These are phyloP conservation scores for Angomonas deanei DNA, from an alignment of 208 protist genomes.

Conservation along the genomic window DNA sequence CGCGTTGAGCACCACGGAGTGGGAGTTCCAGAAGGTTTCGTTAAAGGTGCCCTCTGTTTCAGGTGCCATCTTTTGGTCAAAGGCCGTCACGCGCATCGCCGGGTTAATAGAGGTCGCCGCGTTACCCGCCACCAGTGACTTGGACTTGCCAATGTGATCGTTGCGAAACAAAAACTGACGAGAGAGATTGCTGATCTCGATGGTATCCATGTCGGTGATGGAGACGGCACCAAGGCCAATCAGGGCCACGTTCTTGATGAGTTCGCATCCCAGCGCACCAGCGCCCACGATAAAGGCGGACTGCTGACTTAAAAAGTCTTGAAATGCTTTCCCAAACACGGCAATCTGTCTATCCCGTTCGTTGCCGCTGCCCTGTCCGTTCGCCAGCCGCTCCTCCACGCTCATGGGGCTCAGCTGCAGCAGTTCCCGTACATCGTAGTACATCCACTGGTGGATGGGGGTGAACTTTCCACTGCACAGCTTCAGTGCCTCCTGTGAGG, in stretches of 20 bases:
- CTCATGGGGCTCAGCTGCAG: conserved; percentile 37
- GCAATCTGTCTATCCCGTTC: conserved; percentile 95
- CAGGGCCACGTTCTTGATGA: conserved; percentile 98
- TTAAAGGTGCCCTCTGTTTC: conserved; percentile 96
- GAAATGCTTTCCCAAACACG: conserved; percentile 92
- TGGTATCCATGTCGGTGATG: conserved; percentile 99
- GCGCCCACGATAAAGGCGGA: conserved; percentile 95
- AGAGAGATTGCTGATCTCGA: conserved; percentile 99
- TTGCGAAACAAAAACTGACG: conserved; percentile 99
- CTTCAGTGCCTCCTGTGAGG: conserved; percentile 96
- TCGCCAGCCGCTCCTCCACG: conserved; percentile 11
- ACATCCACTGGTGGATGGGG: conserved; percentile 94
- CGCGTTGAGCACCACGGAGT: conserved; percentile 97
- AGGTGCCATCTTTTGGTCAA: conserved; percentile 89
- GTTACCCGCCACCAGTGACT: conserved; percentile 92
- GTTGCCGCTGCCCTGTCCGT: neutral
- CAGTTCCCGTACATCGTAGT: conserved; percentile 95
- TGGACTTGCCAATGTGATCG: conserved; percentile 93
- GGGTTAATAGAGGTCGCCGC: conserved; percentile 94
- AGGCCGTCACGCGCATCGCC: conserved; percentile 67
- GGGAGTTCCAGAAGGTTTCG: conserved; percentile 93
- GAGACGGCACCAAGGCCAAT: conserved; percentile 95
- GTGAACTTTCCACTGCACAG: conserved; percentile 94
- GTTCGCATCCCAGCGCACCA: conserved; percentile 98
- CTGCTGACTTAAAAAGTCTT: conserved; percentile 76